Base-by-base conservation (phyloP, 2,329 filamentous ascomycete genomes). In the Diaporthe citriasiana region DNA sequence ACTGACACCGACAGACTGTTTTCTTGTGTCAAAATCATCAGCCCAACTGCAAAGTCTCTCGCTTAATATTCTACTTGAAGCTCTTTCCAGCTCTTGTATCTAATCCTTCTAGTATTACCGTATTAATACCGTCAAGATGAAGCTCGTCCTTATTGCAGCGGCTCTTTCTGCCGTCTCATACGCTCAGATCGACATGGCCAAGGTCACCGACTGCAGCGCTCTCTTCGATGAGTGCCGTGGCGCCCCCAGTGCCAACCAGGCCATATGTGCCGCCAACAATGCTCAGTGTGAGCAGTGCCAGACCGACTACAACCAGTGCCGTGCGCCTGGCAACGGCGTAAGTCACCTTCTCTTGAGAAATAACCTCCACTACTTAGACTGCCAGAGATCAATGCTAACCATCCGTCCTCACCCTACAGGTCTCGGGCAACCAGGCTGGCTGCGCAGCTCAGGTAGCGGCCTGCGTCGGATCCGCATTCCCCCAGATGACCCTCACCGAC, bases 141-240 rank as follows among this genome's bases (percentile, higher is more conserved):
- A 71, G 56, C 50, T 53, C 45, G 13, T 63, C n/a, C 45, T 71
- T 13, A 47, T 71, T 15, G 70, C 70, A 19, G 70, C 56, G 47
- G 53, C 56, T 33, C 56, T 71, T 7, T 71, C 70, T 25, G 56
- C 70, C n/a, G 70, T 63, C 33, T 63, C 70, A 17, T 71, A 71
- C 10, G 70, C 70, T 3, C 56, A 71, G 70, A 42, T 63, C 45
- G 70, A 71, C 45, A 60, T 63, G 35, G 35, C 56, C 13, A 42
- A n/a, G 35, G 25, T 51, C 56, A 63, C 56, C 25, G 57, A 71
- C 70, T 71, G 70, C 70, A 63, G 35, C 25, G 25, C 17, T 22
- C 56, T 71, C 25, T 4, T 19, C 35, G 27, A 63, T 12, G n/a
- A 71, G 17, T 71, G 70, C 56, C 45, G 57, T 12, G n/a, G 15